These are phyloP conservation scores for Celoporthe dispersa DNA, from an alignment of 2,329 filamentous ascomycete species.

Conservation along the genomic window DNA sequence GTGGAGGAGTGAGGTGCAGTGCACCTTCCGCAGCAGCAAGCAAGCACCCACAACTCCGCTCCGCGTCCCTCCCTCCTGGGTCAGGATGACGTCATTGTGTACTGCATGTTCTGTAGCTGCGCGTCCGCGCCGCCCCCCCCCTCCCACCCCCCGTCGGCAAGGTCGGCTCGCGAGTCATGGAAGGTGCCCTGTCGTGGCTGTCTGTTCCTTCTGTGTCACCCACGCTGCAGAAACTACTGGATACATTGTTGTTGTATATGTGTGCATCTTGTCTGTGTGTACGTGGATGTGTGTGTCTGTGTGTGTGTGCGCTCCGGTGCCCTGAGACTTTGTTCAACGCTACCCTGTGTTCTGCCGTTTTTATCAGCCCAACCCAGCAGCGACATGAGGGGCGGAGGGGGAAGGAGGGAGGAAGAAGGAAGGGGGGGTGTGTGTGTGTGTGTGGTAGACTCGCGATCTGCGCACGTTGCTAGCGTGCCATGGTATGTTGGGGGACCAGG, in stretches of 20 bases:
- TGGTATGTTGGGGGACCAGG: background rate
- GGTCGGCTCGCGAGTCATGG: constrained; percentile 11
- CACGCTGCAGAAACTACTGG: background rate
- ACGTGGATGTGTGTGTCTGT: background rate
- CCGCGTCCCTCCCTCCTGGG: constrained; percentile 3
- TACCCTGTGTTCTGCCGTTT: background rate
- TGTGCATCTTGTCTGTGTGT: background rate
- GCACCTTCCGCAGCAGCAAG: background rate
- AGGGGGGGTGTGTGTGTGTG: too few relatives aligned
- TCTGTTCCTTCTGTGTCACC: too few relatives aligned
- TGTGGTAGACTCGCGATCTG: background rate
- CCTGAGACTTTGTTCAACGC: background rate
- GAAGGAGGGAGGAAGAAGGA: too few relatives aligned
- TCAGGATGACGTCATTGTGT: background rate
- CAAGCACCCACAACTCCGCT: background rate
- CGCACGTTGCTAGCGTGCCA: background rate
- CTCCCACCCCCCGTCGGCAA: constrained; percentile 2
- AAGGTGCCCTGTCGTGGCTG: background rate
- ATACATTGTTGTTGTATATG: too few relatives aligned
- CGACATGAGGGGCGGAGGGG: too few relatives aligned
- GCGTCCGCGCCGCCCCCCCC: background rate
- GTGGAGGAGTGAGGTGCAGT: background rate
- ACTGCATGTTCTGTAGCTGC: background rate
- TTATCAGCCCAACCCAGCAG: too few relatives aligned
- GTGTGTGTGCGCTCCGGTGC: too few relatives aligned